Evolutionary conservation across 345 rosid genomes (phyloP).

Genomic region (Aegle marmelos): DNA sequence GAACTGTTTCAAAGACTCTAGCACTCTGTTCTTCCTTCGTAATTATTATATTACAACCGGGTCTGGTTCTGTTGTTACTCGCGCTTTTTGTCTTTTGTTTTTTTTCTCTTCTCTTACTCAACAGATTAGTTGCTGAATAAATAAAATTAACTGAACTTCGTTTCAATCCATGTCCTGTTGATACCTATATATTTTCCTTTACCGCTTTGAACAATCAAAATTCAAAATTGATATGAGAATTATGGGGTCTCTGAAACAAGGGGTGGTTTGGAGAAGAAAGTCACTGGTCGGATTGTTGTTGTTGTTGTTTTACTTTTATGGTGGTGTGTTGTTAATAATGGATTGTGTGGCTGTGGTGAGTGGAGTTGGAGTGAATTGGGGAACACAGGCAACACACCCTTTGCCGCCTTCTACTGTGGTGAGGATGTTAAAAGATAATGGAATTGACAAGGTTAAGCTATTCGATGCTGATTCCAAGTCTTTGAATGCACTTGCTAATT

Average conservation of each 20-base stretch:
- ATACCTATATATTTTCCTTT: neutral
- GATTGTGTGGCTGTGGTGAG: constrained; percentile 11
- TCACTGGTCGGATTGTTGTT: neutral
- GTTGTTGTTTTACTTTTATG: neutral
- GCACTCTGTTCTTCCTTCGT: neutral
- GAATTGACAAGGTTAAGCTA: constrained; percentile 64
- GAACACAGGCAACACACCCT: constrained; percentile 61
- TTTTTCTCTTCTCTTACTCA: neutral
- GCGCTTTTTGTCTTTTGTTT: neutral
- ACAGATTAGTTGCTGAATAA: neutral
- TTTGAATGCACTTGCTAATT: constrained; percentile 45
- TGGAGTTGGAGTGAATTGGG: constrained; percentile 74
- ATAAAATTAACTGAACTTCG: neutral
- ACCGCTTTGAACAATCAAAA: neutral
- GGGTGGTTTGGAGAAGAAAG: neutral
- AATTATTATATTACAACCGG: too few relatives aligned
- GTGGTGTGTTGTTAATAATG: too few relatives aligned
- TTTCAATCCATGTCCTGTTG: neutral
- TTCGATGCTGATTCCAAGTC: constrained; percentile 60
- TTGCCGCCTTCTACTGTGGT: constrained; percentile 57
- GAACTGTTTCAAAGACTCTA: neutral
- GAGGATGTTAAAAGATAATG: constrained; percentile 51
- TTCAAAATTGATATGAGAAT: neutral
- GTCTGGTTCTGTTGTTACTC: neutral
- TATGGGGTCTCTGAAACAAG: constrained; percentile 2